Base-by-base conservation (phyloP, 2,329 filamentous ascomycete genomes). In the Elsinoe perseae region DNA sequence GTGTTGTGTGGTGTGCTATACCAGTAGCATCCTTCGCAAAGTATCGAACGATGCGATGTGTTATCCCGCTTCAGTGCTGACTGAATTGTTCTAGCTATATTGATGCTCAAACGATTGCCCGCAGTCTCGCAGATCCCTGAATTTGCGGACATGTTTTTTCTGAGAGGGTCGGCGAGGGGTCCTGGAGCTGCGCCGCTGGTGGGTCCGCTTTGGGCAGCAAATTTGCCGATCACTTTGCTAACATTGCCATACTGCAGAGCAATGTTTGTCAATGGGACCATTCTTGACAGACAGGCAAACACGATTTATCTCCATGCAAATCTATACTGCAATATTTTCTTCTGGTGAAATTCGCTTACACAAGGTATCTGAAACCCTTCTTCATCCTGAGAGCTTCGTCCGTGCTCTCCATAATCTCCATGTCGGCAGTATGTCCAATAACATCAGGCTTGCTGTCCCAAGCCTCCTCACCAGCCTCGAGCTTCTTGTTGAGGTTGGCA, bases 291-390 rank as follows among this genome's bases (percentile, higher is more conserved):
- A n/a, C n/a, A n/a, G n/a, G n/a, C n/a, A n/a, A n/a, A n/a, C n/a
- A n/a, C n/a, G n/a, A n/a, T n/a, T n/a, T n/a, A n/a, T n/a, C n/a
- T n/a, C n/a, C n/a, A n/a, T n/a, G n/a, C n/a, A n/a, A n/a, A n/a
- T n/a, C n/a, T n/a, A n/a, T n/a, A n/a, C n/a, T n/a, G 27, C 10
- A n/a, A 53, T 21, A 21, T 32, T 36, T n/a, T n/a, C n/a, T n/a
- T n/a, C n/a, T n/a, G n/a, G n/a, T n/a, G n/a, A n/a, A n/a, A 30
- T 30, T 36, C 18, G 16, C 54, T 57, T 64, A 65, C 25, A 66
- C 57, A 30, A 66, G 21, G 40, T 64, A 66, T 30, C 64, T 59
- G 54, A 66, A 66, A 10, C 64, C 64, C 23, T 59, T 57, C 27
- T 56, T 64, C 56, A 62, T 60, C 42, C 48, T 52, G 10, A 52